phyloP scores from a whole-genome alignment of 2,329 filamentous ascomycete genomes.

The Septoria petroselini region DNA sequence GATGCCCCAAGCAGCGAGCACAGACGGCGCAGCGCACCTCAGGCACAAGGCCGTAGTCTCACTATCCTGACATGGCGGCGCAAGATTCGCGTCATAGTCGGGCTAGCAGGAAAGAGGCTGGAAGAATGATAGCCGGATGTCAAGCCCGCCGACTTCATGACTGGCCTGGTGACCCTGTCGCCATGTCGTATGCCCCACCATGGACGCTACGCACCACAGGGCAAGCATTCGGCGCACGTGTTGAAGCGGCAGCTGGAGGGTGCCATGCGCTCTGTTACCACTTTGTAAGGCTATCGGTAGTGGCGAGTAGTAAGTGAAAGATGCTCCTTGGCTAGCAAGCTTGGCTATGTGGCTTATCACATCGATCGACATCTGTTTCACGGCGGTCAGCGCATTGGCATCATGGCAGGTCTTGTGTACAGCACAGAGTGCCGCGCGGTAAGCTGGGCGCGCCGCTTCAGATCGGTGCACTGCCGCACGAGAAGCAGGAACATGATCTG shows the following conservation, averaged over 20 bases:
- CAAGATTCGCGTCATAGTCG: slow-evolving; percentile 5
- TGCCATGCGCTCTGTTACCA: background rate
- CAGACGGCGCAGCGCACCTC: background rate
- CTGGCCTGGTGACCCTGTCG: too few relatives aligned
- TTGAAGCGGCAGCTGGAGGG: background rate
- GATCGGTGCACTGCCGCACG: slow-evolving; percentile 11
- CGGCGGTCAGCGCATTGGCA: too few relatives aligned
- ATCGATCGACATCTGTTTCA: too few relatives aligned
- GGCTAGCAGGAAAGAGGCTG: background rate
- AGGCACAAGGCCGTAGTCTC: slow-evolving; percentile 1
- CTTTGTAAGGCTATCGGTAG: too few relatives aligned
- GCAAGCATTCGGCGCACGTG: slow-evolving; percentile 1
- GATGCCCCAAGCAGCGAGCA: slow-evolving; percentile 1
- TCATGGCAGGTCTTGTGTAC: too few relatives aligned
- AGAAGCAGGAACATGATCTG: too few relatives aligned
- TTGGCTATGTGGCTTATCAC: too few relatives aligned
- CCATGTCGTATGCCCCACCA: background rate
- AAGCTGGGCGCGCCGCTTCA: too few relatives aligned
- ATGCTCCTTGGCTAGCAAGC: too few relatives aligned
- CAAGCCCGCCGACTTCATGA: background rate
- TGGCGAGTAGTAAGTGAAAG: too few relatives aligned
- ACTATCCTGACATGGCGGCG: slow-evolving; percentile 4
- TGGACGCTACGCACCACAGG: background rate
- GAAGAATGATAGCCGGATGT: background rate
- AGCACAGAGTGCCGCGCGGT: too few relatives aligned